Conservation (phyloP, 306 rosid genomes). For the Boehmeria nivea region DNA sequence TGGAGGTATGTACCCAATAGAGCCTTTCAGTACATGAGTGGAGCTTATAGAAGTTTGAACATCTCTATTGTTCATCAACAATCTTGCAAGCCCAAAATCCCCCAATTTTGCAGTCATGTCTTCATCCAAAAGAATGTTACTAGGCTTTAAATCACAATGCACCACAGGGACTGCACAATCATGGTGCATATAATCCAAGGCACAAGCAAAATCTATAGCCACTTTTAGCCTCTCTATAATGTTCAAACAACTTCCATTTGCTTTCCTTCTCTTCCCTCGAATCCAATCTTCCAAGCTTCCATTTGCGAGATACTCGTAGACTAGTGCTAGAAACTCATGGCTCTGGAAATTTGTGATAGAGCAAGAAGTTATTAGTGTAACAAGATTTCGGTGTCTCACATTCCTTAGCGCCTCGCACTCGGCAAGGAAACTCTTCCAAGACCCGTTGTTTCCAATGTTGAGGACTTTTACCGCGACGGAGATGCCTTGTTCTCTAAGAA, state of each 20-base stretch:
- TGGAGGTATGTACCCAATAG: slow-evolving; percentile 84
- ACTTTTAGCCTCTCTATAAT: slow-evolving; percentile 53
- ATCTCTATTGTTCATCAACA: slow-evolving; percentile 35
- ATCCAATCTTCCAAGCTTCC: slow-evolving; percentile 70
- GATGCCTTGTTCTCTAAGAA: slow-evolving; percentile 29
- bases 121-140: no score
- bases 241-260: slow-evolving; percentile 37
- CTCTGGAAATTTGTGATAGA: slow-evolving; percentile 54
- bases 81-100: slow-evolving; percentile 67
- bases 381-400: slow-evolving; percentile 65
- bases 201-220: slow-evolving; percentile 57
- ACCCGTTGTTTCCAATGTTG: slow-evolving; percentile 34
- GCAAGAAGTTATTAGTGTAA: slow-evolving; percentile 66
- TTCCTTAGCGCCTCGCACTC: slow-evolving; percentile 62
- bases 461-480: slow-evolving; percentile 62
- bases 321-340: slow-evolving; percentile 59
- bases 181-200: slow-evolving; percentile 62
- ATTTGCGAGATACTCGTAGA: slow-evolving; percentile 20
- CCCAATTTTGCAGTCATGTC: slow-evolving; percentile 73
- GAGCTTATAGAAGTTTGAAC: slow-evolving; percentile 40
- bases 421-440: slow-evolving; percentile 60
- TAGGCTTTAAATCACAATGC: slow-evolving; percentile 83
- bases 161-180: slow-evolving; percentile 56
- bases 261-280: slow-evolving; percentile 36
- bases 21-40: slow-evolving; percentile 51